Evolutionary conservation across 139 green algal genomes (phyloP), one percentile per base, ranked within the genome.

Genomic region (Mychonastes homosphaera): DNA sequence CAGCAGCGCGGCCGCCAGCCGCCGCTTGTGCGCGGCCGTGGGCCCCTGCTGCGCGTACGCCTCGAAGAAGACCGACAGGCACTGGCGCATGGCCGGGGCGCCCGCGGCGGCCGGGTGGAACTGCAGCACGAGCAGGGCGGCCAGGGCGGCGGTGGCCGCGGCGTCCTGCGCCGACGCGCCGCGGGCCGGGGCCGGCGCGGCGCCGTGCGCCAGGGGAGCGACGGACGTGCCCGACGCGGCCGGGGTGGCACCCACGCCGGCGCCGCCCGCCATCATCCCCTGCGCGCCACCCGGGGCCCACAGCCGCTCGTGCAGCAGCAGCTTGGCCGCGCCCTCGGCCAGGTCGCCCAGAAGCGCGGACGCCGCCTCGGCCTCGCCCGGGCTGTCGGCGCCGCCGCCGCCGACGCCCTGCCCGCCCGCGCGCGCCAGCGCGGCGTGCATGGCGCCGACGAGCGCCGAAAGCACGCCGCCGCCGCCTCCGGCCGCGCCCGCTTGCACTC

Each of bases 291-390:
- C n/a, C n/a, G n/a, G n/a, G n/a, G n/a, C n/a, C n/a, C n/a, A n/a
- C n/a, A 46, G 15, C 15, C 16, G 39, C 39, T 65, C 47, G 35
- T 63, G 56, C 29, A 63, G 56, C 29, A 63, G 56, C 24, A 63
- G 30, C 43, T 63, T 63, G 18, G n/a, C 24, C 30, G 54, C 12
- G n/a, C 30, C 28, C 44, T 63, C 56, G 16, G 56, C 56, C 30
- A 55, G 28, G 12, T 30, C 29, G 24, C n/a, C 39, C 29, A 63
- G 30, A 4, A 63, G 43, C 28, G 44, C 56, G 19, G 56, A 43
- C 7, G 56, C 26, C 16, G 40, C 21, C 4, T n/a, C n/a, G n/a
- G n/a, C n/a, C n/a, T n/a, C n/a, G n/a, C n/a, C n/a, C n/a, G n/a
- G n/a, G 56, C 43, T 54, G 56, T 23, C 56, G 54, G 32, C 5